Base-by-base conservation (phyloP, 495 filamentous ascomycete genomes). In the Penicillium angulare region DNA sequence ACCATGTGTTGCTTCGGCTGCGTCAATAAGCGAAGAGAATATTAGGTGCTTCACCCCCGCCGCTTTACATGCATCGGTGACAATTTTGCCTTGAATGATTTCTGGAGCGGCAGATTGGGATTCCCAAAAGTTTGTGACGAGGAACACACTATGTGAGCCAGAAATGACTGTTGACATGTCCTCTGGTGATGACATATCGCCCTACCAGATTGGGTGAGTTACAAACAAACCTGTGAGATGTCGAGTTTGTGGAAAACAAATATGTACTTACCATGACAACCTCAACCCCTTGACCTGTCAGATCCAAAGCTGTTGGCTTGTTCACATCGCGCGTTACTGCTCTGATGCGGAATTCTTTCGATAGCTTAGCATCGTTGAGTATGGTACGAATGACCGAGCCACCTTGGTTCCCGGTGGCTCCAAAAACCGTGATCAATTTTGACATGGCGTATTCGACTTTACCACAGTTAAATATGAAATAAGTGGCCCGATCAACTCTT, bases 61-160 rank as follows among this genome's bases (percentile, higher is more conserved):
- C 8, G 53, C 61, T 17, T 57, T 57, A 22, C 74, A 74, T 1
- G 75, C 80, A 42, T 80, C 71, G 10, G 77, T 75, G 3, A 84
- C 73, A 50, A 79, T 76, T 51, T 78, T 77, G 16, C 80, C 81
- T 52, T 85, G 80, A 34, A 58, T 48, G 21, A 69, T 54, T 45
- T 85, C 82, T 0, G 40, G 22, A 7, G 60, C 57, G 16, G 46
- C 27, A 29, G 35, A 42, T 15, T 49, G 43, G 8, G 43, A 42
- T 32, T 61, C 63, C 56, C 59, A 60, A 47, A 52, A 63, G 40
- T 59, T 65, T 24, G 65, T 68, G 12, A 68, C 62, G 3, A 61
- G 47, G 46, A 65, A 51, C 15, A 65, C 49, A 1, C 56, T 47
- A 74, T 77, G 48, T 36, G 69, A 16, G 62, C 74, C 53, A 70